These are phyloP conservation scores for Ephemerocybe angulata DNA, from an alignment of 768 basidiomycete genomes.

Conservation along the genomic window DNA sequence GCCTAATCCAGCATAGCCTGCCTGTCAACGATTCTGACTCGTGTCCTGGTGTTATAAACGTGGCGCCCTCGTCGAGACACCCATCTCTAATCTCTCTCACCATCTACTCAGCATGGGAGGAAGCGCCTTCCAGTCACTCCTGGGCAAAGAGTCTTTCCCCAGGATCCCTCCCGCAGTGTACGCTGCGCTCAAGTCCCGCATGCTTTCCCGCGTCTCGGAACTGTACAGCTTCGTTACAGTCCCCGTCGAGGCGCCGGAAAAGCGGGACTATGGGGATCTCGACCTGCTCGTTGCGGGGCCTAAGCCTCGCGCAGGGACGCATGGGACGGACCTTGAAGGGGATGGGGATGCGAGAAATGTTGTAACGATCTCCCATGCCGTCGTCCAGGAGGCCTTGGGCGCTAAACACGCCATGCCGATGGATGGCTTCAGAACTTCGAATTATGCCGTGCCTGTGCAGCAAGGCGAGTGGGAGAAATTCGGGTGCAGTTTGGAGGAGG, in stretches of 20 bases:
- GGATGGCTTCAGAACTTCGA: slow-evolving; percentile 54
- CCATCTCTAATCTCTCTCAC: neutral
- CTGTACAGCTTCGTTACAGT: slow-evolving; percentile 52
- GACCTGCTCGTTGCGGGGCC: slow-evolving; percentile 63
- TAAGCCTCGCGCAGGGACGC: slow-evolving; percentile 9
- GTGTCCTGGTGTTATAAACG: neutral
- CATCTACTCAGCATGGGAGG: slow-evolving; percentile 53
- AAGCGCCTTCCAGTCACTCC: slow-evolving; percentile 52
- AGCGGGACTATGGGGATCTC: slow-evolving; percentile 63
- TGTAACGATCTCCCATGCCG: slow-evolving; percentile 28
- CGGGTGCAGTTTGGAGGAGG: slow-evolving; percentile 28
- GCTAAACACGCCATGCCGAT: slow-evolving; percentile 45
- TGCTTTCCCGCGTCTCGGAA: slow-evolving; percentile 37
- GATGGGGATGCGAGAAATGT: neutral
- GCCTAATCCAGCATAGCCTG: neutral
- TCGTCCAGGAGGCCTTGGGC: slow-evolving; percentile 39
- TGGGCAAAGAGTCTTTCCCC: slow-evolving; percentile 49
- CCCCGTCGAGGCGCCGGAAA: slow-evolving; percentile 63
- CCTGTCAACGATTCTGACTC: neutral
- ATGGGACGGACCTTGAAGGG: neutral
- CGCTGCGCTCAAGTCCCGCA: slow-evolving; percentile 42
- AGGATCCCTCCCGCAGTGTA: slow-evolving; percentile 60
- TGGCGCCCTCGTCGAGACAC: too few relatives aligned
- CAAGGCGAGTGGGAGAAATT: slow-evolving; percentile 35
- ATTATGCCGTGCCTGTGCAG: slow-evolving; percentile 54